Evolutionary conservation across 176 grass and related monocot genomes (phyloP).

Genomic region (Poa annua): DNA sequence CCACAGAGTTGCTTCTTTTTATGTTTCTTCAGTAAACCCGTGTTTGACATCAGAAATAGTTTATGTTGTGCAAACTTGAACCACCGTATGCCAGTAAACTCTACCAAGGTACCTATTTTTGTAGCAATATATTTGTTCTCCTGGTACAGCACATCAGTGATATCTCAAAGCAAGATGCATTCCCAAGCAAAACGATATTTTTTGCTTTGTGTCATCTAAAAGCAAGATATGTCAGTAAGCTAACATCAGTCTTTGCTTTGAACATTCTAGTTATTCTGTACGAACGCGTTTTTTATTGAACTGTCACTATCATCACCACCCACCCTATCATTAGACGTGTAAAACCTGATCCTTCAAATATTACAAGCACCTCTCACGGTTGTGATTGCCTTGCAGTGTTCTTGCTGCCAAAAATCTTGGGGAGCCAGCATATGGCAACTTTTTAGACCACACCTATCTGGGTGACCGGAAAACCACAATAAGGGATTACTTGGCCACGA

Average conservation of each 20-base stretch:
- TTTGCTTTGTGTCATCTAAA: conserved; percentile 28
- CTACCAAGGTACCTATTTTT: background rate
- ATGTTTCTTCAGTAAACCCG: background rate
- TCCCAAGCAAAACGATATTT: conserved; percentile 16
- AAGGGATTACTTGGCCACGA: conserved; percentile 63
- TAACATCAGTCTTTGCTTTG: conserved; percentile 31
- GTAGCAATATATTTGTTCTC: background rate
- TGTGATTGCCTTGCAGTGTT: conserved; percentile 60
- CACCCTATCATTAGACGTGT: conserved; percentile 22
- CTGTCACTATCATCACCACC: background rate
- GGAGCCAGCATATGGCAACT: conserved; percentile 68
- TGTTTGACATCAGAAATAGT: background rate
- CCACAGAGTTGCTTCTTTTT: background rate
- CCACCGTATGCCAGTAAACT: background rate
- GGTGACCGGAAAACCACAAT: conserved; percentile 73
- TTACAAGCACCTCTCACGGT: conserved; percentile 9
- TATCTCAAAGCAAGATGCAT: conserved; percentile 37
- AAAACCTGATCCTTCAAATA: background rate
- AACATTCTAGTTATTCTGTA: conserved; percentile 34
- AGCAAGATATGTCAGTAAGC: conserved; percentile 35
- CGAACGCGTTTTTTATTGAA: background rate
- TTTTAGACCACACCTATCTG: conserved; percentile 91
- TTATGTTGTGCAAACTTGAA: conserved; percentile 11
- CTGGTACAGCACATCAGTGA: conserved; percentile 30
- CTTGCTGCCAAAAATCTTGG: conserved; percentile 88